Conservation (phyloP, 768 basidiomycete species). For the Psilocybe cubensis region DNA sequence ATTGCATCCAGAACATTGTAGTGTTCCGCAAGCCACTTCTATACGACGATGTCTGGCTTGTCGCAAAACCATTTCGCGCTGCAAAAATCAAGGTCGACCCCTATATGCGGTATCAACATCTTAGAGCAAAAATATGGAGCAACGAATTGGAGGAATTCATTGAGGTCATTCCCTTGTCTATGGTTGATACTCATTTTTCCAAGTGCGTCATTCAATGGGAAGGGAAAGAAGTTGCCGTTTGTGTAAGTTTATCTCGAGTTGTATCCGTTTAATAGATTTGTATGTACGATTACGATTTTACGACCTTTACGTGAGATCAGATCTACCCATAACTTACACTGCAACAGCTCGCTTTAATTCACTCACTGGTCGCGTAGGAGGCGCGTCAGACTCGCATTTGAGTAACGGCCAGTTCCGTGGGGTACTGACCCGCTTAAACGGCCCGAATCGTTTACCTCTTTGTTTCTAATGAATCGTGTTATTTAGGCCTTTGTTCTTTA, state of each 20-base stretch:
- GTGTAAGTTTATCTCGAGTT: not conserved
- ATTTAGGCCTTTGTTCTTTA: too few species aligned
- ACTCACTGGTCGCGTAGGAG: too few species aligned
- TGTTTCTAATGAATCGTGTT: too few species aligned
- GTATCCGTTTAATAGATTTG: not conserved
- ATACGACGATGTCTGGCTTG: conserved; percentile 1
- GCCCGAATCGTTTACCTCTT: too few species aligned
- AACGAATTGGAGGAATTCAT: not conserved
- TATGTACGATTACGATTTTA: too few species aligned
- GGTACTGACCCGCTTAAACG: too few species aligned
- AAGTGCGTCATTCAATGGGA: conserved; percentile 3
- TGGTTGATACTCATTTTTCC: conserved; percentile 8
- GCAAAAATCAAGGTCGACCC: conserved; percentile 1
- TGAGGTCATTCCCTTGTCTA: not conserved
- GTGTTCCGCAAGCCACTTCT: not conserved
- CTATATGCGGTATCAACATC: conserved; percentile 1
- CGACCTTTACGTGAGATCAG: too few species aligned
- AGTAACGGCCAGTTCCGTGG: too few species aligned
- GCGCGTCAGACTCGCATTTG: too few species aligned
- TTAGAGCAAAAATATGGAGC: conserved; percentile 11
- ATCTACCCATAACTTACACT: too few species aligned
- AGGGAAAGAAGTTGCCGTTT: not conserved
- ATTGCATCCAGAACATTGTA: conserved; percentile 5
- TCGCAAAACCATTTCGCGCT: not conserved
- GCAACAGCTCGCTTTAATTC: too few species aligned